Evolutionary conservation across 139 green algal genomes (phyloP).

Genomic region (Eudorina sp.): DNA sequence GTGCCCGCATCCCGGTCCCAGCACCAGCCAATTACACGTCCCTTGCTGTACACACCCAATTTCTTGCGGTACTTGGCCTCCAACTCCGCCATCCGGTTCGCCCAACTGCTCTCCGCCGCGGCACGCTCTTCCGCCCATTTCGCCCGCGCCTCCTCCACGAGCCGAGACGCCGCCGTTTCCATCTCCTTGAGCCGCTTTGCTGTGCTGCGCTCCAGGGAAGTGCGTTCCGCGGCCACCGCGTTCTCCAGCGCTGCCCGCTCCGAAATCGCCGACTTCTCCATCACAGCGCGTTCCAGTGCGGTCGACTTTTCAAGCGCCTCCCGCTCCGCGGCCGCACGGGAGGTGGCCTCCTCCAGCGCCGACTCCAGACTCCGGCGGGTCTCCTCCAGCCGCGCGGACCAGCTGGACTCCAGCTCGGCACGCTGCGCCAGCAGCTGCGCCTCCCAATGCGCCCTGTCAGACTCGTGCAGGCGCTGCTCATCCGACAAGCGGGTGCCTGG

Average conservation of each 20-base stretch:
- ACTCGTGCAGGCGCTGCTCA: conserved; percentile 41
- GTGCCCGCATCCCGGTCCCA: no score
- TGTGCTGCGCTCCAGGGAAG: background rate
- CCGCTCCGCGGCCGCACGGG: conserved; percentile 5
- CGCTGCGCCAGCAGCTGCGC: conserved; percentile 37
- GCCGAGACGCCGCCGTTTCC: conserved; percentile 4
- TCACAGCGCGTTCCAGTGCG: background rate
- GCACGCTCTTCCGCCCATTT: conserved; percentile 50
- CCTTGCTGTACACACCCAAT: conserved; percentile 36
- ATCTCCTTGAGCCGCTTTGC: conserved; percentile 27
- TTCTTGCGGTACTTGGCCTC: conserved; percentile 46
- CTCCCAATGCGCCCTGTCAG: conserved; percentile 37
- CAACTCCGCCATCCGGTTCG: background rate
- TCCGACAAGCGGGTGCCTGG: conserved; percentile 24
- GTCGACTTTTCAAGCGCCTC: background rate
- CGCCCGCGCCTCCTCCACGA: conserved; percentile 9
- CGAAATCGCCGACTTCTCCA: background rate
- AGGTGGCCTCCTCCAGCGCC: conserved; percentile 23
- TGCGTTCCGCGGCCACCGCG: background rate
- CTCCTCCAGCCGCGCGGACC: conserved; percentile 28
- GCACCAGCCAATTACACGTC: no score
- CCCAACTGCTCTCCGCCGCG: conserved; percentile 39
- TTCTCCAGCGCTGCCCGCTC: background rate
- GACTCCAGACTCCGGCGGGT: conserved; percentile 31
- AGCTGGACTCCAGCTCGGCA: conserved; percentile 29